These are phyloP conservation scores for Fraxinus dipetala DNA, from an alignment of 305 asterid species.

Conservation along the genomic window DNA sequence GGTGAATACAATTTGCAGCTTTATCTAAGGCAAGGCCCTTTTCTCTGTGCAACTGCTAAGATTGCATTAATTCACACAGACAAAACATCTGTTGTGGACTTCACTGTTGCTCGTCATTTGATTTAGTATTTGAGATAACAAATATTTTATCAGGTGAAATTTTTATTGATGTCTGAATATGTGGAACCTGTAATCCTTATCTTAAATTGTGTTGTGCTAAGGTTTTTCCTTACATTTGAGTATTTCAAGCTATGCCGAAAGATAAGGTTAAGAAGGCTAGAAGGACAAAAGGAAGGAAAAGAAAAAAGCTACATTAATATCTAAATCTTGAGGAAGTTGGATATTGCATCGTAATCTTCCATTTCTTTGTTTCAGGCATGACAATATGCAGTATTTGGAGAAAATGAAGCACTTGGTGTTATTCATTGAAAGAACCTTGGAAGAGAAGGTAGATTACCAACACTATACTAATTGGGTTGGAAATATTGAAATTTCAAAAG, in stretches of 20 bases:
- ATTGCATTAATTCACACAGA: neutral
- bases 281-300: constrained; percentile 7
- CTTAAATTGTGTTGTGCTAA: constrained; percentile 7
- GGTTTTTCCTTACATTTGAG: neutral
- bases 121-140: neutral
- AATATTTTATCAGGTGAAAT: neutral
- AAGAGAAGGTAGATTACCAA: constrained; percentile 60
- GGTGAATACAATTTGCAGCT: constrained; percentile 89
- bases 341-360: constrained; percentile 8
- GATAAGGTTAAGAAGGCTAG: constrained; percentile 3
- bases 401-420: constrained; percentile 89
- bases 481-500: constrained; percentile 12
- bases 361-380: constrained; percentile 68
- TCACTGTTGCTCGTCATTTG: neutral
- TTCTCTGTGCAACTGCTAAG: neutral
- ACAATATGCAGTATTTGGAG: constrained; percentile 87
- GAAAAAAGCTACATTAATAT: constrained; percentile 14
- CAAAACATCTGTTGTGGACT: neutral
- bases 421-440: constrained; percentile 83
- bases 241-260: constrained; percentile 7
- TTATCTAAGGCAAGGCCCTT: constrained; percentile 55
- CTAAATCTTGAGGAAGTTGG: constrained; percentile 17
- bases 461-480: neutral
- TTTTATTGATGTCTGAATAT: constrained; percentile 4
- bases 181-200: constrained; percentile 15